Percentiles rank a stretch among this genome's conserved stretches.
Evolutionary conservation across 2,329 filamentous ascomycete genomes (phyloP).

Genomic region (Laburnicola sp.): DNA sequence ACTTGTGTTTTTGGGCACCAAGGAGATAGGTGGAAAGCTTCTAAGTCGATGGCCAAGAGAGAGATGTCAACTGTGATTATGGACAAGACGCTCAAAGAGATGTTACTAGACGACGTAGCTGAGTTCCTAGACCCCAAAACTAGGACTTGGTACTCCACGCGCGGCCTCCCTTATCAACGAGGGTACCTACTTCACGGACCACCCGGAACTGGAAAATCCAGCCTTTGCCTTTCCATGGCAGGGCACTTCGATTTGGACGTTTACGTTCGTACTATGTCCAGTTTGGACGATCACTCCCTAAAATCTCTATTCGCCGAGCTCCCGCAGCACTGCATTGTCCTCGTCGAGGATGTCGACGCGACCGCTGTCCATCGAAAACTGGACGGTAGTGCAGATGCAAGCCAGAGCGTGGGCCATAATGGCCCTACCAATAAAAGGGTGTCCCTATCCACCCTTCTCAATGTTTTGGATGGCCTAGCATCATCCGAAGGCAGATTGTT

Average conservation of each 20-base stretch:
- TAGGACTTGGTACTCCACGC: conserved; percentile 38
- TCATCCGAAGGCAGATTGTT: conserved; percentile 75
- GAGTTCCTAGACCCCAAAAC: conserved; percentile 72
- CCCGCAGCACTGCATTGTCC: conserved; percentile 17
- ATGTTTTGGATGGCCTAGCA: conserved; percentile 78
- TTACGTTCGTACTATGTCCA: conserved; percentile 17
- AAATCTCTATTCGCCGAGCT: conserved; percentile 18
- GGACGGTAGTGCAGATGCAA: conserved; percentile 3
- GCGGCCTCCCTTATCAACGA: conserved; percentile 17
- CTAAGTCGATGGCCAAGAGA: conserved; percentile 14
- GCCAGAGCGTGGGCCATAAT: no score
- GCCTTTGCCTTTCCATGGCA: conserved; percentile 11
- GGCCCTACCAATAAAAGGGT: conserved; percentile 55
- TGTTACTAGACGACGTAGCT: conserved; percentile 69
- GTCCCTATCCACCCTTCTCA: conserved; percentile 74
- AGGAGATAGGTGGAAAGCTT: conserved; percentile 13
- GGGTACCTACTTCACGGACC: conserved; percentile 20
- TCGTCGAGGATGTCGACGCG: conserved; percentile 21
- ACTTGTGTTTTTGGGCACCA: conserved; percentile 20
- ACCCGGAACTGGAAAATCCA: conserved; percentile 20
- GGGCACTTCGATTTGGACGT: conserved; percentile 17
- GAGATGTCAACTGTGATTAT: conserved; percentile 58
- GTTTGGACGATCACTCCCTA: conserved; percentile 12
- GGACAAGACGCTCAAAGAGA: conserved; percentile 65
- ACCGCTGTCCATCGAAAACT: conserved; percentile 13